phyloP scores from a whole-genome alignment of 495 filamentous ascomycete species.

The Jackrogersella minutella region DNA sequence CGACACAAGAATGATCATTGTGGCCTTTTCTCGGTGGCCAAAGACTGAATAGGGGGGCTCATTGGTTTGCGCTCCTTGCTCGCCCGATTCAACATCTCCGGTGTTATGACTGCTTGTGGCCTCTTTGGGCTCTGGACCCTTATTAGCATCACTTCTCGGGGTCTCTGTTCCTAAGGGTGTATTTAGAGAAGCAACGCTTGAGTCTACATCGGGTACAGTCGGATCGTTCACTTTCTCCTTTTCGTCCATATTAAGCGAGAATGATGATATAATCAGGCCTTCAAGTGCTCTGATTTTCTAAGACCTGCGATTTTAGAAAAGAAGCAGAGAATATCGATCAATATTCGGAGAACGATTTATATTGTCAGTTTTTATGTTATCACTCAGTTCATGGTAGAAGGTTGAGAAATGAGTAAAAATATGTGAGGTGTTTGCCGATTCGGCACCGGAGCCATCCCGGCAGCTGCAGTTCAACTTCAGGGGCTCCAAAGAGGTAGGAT shows the following conservation, averaged over 20 bases:
- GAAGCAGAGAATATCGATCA: no score
- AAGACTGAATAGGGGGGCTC: slow-evolving; percentile 28
- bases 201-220: neutral
- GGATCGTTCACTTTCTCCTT: neutral
- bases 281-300: neutral
- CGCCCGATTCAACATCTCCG: neutral
- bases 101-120: neutral
- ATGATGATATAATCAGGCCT: neutral
- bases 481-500: neutral
- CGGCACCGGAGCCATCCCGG: no score
- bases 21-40: slow-evolving; percentile 19
- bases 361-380: neutral
- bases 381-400: neutral
- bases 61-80: neutral
- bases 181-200: neutral
- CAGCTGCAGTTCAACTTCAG: neutral
- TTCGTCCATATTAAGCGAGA: neutral
- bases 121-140: neutral
- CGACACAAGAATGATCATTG: slow-evolving; percentile 23
- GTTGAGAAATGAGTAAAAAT: neutral
- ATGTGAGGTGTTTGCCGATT: neutral
- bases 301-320: neutral
- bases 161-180: neutral
- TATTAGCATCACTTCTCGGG: neutral
- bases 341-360: neutral